Percentiles rank a stretch among this genome's conserved stretches.
These are phyloP conservation scores for Sporothrix schenckii DNA, from an alignment of 2,329 filamentous ascomycete genomes.

Conservation along the genomic window DNA sequence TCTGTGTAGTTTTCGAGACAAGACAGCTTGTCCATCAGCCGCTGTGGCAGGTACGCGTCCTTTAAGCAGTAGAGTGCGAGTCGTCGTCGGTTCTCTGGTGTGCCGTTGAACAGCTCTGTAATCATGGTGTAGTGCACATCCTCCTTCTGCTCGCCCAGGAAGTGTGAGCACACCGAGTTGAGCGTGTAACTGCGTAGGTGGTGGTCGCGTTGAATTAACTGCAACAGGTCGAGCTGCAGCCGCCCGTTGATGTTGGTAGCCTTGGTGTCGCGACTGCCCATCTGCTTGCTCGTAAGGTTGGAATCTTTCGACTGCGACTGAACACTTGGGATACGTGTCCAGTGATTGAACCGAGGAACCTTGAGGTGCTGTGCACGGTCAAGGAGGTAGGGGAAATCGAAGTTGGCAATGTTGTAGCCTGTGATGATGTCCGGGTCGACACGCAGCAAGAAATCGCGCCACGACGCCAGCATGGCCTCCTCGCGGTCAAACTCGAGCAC, in stretches of 20 bases:
- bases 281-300: constrained; percentile 96
- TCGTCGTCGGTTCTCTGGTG: constrained; percentile 85
- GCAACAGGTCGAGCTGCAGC: constrained; percentile 89
- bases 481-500: constrained; percentile 82
- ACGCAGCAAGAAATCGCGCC: constrained; percentile 85
- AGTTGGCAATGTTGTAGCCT: constrained; percentile 98
- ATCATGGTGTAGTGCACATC: constrained; percentile 99
- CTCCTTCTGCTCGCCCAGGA: constrained; percentile 95
- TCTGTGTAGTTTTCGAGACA: constrained; percentile 99
- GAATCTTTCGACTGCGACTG: constrained; percentile 74
- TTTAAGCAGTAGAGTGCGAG: constrained; percentile 96
- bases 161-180: constrained; percentile 94
- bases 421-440: constrained; percentile 97
- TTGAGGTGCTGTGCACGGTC: constrained; percentile 86
- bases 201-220: constrained; percentile 91
- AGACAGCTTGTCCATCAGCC: constrained; percentile 95
- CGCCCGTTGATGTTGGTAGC: constrained; percentile 92
- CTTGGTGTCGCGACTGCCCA: constrained; percentile 95
- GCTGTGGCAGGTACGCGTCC: constrained; percentile 91
- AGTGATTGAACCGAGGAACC: constrained; percentile 77
- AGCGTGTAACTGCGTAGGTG: constrained; percentile 95
- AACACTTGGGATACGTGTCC: constrained; percentile 75
- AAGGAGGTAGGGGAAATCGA: constrained; percentile 95
- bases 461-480: constrained; percentile 85
- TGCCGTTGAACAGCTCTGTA: constrained; percentile 95